Base-by-base conservation (phyloP, 2,329 filamentous ascomycete genomes). In the Trichoderma koningii region DNA sequence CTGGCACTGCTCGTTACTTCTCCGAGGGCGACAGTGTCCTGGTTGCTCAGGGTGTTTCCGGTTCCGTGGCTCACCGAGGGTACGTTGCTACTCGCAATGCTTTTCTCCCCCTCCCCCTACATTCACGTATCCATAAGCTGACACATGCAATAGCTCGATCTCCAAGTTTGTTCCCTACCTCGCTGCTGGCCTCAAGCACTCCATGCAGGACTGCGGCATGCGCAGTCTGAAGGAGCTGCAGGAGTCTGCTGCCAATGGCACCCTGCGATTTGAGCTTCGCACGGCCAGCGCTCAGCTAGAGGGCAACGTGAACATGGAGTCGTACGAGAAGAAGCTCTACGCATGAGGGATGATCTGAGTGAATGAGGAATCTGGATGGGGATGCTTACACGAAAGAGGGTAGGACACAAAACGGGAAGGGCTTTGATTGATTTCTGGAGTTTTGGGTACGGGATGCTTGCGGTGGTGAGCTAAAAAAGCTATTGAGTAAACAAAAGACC, bases 271-370 rank as follows among this genome's bases (percentile, higher is more conserved):
- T 76, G 95, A 99, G 84, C 85, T 98, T 74, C 86, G 95, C 73
- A 98, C 93, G 67, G 90, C 93, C 66, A 97, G 93, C 78, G 95
- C 95, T 57, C 93, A 97, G 85, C 85, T 96, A 66, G 95, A 99
- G 84, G 95, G 95, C 69, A 95, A 94, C 76, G 93, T 99, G 68
- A 96, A 98, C 82, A 93, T 99, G 85, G 93, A 98, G 83, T 94
- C 92, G 77, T 98, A 96, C 77, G 95, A 98, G 85, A 99, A 99
- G 90, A 99, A 98, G 87, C 90, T 99, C 71, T 99, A 96, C 81
- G 92, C 93, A 73, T 97, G 87, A 78, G 65, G 65, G 55, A 59
- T 68, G 72, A 70, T 71, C 67, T 70, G 68, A 66, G 21, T 21
- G 63, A 53, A 67, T 67, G 62, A 50, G 62, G 66, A 50, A 63